Conservation (phyloP, 73 alveolate species). For the Symbiodinium pilosum region DNA sequence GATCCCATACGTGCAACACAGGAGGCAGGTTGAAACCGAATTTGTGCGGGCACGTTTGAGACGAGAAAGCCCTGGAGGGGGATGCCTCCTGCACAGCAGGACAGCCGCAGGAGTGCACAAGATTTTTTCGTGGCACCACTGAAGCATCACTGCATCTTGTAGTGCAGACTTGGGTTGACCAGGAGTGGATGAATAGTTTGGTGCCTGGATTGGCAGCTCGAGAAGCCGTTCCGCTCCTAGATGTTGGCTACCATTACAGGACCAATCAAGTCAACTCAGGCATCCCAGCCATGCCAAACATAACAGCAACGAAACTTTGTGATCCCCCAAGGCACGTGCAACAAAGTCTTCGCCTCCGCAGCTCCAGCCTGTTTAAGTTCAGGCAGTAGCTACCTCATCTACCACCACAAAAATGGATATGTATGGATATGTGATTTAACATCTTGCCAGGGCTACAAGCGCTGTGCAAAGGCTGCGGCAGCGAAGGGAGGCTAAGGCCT, state of each 20-base stretch:
- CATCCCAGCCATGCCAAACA: slow-evolving; percentile 11
- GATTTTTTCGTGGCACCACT: not conserved
- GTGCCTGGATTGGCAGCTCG: slow-evolving; percentile 84
- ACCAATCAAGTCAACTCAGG: not conserved
- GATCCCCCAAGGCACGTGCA: not conserved
- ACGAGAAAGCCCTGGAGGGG: too few species aligned
- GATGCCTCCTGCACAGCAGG: not conserved
- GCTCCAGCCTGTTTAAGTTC: not conserved
- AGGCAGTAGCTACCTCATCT: too few species aligned
- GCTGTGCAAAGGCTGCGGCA: slow-evolving; percentile 88
- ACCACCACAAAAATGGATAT: not conserved
- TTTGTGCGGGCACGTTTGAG: not conserved
- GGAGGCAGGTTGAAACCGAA: not conserved
- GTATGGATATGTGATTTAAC: not conserved
- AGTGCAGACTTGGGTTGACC: not conserved
- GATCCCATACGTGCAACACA: not conserved
- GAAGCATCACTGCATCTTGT: not conserved
- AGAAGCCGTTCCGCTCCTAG: slow-evolving; percentile 41
- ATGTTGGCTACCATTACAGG: not conserved
- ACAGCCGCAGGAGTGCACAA: not conserved
- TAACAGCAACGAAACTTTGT: not conserved
- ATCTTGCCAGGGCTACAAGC: slow-evolving; percentile 66
- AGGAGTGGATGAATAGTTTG: slow-evolving; percentile 59
- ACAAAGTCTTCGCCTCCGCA: not conserved
- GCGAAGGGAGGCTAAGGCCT: slow-evolving; percentile 87